phyloP scores from a whole-genome alignment of 345 rosid species.

The Eucalyptus melliodora region DNA sequence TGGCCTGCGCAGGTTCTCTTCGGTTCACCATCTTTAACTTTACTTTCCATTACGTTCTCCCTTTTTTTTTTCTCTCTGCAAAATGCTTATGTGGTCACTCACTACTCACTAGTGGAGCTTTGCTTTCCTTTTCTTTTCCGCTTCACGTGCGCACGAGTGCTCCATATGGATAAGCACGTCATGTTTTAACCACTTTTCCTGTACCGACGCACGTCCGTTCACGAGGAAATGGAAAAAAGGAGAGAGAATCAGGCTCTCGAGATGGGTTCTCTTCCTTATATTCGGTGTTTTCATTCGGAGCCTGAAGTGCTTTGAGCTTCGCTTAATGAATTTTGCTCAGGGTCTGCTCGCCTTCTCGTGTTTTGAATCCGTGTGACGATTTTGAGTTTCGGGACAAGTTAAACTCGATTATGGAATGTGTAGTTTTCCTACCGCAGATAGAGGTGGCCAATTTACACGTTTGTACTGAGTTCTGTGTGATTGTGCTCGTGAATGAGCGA shows the following conservation, averaged over 20 bases:
- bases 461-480: not conserved
- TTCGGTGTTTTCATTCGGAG: not conserved
- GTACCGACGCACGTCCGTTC: not conserved
- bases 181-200: not conserved
- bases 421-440: not conserved
- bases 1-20: slow-evolving; percentile 78
- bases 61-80: not conserved
- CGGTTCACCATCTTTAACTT: not conserved
- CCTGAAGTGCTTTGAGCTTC: not conserved
- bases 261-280: not conserved
- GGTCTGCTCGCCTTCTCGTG: not conserved
- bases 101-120: not conserved
- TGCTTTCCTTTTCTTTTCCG: not conserved
- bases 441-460: not conserved
- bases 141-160: not conserved
- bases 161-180: not conserved
- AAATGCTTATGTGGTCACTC: not conserved
- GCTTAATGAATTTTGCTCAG: not conserved
- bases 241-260: not conserved
- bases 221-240: not conserved
- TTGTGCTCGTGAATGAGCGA: not conserved
- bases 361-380: not conserved
- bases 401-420: not conserved
- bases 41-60: not conserved
- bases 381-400: not conserved